Evolutionary conservation across 2,329 filamentous ascomycete species (phyloP), one percentile per base, ranked within the genome.

Genomic region (Nemania sp.): DNA sequence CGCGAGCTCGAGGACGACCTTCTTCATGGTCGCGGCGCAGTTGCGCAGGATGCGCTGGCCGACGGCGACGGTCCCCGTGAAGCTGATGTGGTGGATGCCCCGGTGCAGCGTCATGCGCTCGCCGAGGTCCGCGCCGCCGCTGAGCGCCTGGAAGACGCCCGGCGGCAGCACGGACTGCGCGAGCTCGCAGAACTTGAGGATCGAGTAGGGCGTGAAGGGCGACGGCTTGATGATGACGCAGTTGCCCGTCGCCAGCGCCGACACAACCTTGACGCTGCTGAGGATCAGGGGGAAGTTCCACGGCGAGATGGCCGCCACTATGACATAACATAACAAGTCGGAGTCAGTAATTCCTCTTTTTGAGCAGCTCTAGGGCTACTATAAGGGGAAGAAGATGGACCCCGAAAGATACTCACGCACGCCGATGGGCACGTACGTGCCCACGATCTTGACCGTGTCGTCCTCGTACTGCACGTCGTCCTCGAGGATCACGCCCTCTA

Each of bases 231-330:
- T 78, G 65, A 86, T 84, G 18, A 85, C 74, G 5, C 77, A 75
- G 69, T 85, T 85, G 12, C 83, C 83, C 0, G 83, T 81, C 11
- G 83, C 71, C 1, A 86, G 68, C 1, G 82, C 79, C 0, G 81
- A 75, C 1, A 72, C 76, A 20, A 86, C 75, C 71, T 87, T 87
- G 48, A 81, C 75, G 53, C 78, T 77, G 12, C 78, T 76, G 1
- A 81, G 73, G 57, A 79, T 75, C 29, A 81, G 65, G 1, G 80
- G 80, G 65, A 80, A 87, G 70, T 87, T 87, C 85, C 85, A 87
- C 1, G 84, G 84, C 21, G 82, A 81, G 65, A 87, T 87, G 59
- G 80, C 85, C 12, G 77, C 82, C 1, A 79, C n/a, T n/a, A n/a
- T n/a, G n/a, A n/a, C n/a, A n/a, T n/a, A n/a, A n/a, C n/a, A n/a